These are phyloP conservation scores for Populus pruinosa DNA, from an alignment of 345 rosid genomes.

Conservation along the genomic window DNA sequence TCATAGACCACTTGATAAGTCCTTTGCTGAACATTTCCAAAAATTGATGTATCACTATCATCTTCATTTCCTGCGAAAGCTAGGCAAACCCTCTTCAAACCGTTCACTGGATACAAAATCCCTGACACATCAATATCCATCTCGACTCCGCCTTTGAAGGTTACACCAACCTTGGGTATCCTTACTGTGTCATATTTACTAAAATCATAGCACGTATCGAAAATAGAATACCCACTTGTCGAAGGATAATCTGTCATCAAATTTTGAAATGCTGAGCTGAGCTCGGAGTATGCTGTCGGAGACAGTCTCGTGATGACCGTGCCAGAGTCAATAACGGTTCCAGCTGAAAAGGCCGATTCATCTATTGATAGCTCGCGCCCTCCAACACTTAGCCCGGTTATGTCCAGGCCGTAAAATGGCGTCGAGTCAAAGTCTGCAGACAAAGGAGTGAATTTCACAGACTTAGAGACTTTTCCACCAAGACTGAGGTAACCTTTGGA, in stretches of 20 bases:
- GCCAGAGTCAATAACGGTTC: slow-evolving; percentile 32
- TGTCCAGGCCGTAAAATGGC: slow-evolving; percentile 22
- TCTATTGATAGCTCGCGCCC: slow-evolving; percentile 16
- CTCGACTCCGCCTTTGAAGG: slow-evolving; percentile 7
- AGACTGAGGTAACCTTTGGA: slow-evolving; percentile 26
- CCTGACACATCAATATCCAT: slow-evolving; percentile 19
- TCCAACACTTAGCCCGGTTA: slow-evolving; percentile 18
- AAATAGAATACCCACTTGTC: background rate
- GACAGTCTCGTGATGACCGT: slow-evolving; percentile 30
- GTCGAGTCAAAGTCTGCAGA: background rate
- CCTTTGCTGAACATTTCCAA: slow-evolving; percentile 27
- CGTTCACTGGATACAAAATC: background rate
- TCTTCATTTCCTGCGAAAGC: slow-evolving; percentile 11
- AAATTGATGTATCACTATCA: slow-evolving; percentile 7
- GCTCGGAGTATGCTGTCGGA: slow-evolving; percentile 20
- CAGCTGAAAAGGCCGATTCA: background rate
- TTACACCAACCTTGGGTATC: slow-evolving; percentile 18
- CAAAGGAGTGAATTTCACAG: slow-evolving; percentile 23
- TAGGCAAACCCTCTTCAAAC: slow-evolving; percentile 9
- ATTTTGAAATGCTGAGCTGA: slow-evolving; percentile 10
- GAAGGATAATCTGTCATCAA: slow-evolving; percentile 19
- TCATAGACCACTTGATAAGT: slow-evolving; percentile 27
- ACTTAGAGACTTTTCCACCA: background rate
- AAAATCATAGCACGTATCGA: slow-evolving; percentile 32
- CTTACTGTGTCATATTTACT: background rate